A percentile compares a stretch with the other conserved stretches of the same genome.
Conservation (phyloP, 176 grass and related monocot species). For the Oryza meyeriana region DNA sequence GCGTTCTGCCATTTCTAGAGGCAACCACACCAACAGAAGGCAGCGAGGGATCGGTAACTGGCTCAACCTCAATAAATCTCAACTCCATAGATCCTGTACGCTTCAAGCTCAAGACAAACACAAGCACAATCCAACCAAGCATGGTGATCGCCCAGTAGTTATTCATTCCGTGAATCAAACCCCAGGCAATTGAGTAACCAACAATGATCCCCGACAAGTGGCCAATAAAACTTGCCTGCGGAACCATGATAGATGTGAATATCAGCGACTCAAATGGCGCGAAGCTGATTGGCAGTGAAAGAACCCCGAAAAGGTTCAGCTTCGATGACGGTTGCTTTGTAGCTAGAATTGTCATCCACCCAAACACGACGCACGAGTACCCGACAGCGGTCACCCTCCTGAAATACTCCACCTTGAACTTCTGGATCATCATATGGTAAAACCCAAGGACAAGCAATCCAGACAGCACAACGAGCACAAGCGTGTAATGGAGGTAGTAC, state of each 20-base stretch:
- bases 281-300: slow-evolving; percentile 92
- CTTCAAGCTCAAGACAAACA: slow-evolving; percentile 89
- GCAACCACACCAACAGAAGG: slow-evolving; percentile 59
- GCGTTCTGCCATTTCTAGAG: slow-evolving; percentile 47
- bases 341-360: slow-evolving; percentile 98
- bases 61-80: slow-evolving; percentile 81
- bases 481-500: slow-evolving; percentile 90
- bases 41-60: slow-evolving; percentile 50
- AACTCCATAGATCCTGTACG: slow-evolving; percentile 62
- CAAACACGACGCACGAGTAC: slow-evolving; percentile 94
- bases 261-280: slow-evolving; percentile 93
- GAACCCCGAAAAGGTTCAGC: slow-evolving; percentile 84
- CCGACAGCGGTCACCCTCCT: slow-evolving; percentile 83
- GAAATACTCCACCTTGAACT: slow-evolving; percentile 92
- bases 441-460: slow-evolving; percentile 69
- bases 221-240: slow-evolving; percentile 94
- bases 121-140: slow-evolving; percentile 76
- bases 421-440: slow-evolving; percentile 81
- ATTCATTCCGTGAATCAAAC: slow-evolving; percentile 91
- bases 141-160: slow-evolving; percentile 94
- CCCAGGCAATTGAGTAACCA: slow-evolving; percentile 89
- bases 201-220: slow-evolving; percentile 86
- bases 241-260: slow-evolving; percentile 97
- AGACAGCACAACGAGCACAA: slow-evolving; percentile 75
- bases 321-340: slow-evolving; percentile 88